Evolutionary conservation across 352 stramenopile species (phyloP).

Genomic region (Elongisporangium prolatum): DNA sequence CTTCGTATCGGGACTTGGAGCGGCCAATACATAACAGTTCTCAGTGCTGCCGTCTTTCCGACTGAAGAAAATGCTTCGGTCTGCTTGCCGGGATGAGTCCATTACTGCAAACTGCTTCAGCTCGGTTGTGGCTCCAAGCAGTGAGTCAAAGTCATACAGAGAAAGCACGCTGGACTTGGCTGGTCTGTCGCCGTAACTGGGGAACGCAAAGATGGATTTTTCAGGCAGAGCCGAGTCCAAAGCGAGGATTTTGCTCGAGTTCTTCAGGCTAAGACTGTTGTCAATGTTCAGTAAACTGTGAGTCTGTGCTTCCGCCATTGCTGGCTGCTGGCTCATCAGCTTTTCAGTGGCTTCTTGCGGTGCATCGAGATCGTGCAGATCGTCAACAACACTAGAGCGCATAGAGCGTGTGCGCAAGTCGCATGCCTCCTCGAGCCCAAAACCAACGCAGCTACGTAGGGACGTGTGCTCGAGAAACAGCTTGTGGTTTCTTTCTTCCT

Average conservation of each 20-base stretch:
- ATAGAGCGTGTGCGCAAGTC: not conserved
- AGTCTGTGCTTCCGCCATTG: not conserved
- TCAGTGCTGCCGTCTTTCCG: not conserved
- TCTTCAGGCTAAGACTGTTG: not conserved
- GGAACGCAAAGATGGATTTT: constrained; percentile 29
- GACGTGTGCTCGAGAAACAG: constrained; percentile 41
- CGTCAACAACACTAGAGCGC: not conserved
- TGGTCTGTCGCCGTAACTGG: not conserved
- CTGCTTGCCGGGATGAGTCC: not conserved
- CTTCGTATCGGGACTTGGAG: constrained; percentile 1
- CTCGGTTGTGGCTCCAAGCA: constrained; percentile 14
- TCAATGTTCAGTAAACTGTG: too few species aligned
- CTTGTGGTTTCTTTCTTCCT: constrained; percentile 22
- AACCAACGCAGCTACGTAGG: constrained; percentile 14
- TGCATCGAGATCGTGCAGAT: not conserved
- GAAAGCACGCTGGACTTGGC: not conserved
- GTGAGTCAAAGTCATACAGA: constrained; percentile 58
- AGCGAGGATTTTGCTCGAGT: not conserved
- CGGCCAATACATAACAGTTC: not conserved
- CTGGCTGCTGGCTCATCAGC: too few species aligned
- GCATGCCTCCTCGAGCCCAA: not conserved
- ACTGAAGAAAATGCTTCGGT: not conserved
- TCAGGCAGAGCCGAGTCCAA: not conserved
- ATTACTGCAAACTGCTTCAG: not conserved
- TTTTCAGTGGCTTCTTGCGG: not conserved